These are phyloP conservation scores for Plasmodium vivax DNA, from an alignment of 169 alveolate species.

Conservation along the genomic window DNA sequence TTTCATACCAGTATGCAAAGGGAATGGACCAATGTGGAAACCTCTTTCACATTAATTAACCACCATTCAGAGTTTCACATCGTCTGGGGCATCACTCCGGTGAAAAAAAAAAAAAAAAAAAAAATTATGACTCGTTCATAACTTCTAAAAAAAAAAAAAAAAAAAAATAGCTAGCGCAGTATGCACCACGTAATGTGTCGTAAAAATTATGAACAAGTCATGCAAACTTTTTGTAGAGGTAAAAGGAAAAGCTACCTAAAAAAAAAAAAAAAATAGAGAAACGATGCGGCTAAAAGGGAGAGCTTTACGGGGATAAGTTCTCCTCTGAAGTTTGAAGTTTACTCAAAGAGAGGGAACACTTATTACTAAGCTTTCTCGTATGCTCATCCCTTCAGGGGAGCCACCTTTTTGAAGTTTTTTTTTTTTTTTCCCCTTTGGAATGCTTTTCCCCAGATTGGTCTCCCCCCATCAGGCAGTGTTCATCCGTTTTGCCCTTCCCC, in stretches of 20 bases:
- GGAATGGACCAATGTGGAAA: neutral
- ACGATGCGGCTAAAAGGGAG: neutral
- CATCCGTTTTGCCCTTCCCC: neutral
- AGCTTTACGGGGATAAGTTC: neutral
- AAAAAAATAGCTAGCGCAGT: neutral
- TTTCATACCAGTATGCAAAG: neutral
- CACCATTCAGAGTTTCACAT: neutral
- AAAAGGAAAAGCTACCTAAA: neutral
- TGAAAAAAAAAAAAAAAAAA: neutral
- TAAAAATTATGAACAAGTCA: neutral
- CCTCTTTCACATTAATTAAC: neutral
- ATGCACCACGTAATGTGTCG: neutral
- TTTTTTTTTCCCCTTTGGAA: neutral
- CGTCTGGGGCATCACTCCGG: neutral
- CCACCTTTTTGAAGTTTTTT: neutral
- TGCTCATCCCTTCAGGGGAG: neutral
- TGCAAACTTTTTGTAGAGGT: neutral
- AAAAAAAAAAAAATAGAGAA: neutral
- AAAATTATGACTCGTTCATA: neutral
- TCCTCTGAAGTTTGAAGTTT: neutral
- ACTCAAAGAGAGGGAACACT: neutral
- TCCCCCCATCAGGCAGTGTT: neutral
- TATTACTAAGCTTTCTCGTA: neutral
- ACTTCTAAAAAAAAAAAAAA: neutral
- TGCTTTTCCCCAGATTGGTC: neutral